Evolutionary conservation across 2,329 filamentous ascomycete genomes (phyloP), one percentile per base, ranked within the genome.

Genomic region (Curvularia sp.): DNA sequence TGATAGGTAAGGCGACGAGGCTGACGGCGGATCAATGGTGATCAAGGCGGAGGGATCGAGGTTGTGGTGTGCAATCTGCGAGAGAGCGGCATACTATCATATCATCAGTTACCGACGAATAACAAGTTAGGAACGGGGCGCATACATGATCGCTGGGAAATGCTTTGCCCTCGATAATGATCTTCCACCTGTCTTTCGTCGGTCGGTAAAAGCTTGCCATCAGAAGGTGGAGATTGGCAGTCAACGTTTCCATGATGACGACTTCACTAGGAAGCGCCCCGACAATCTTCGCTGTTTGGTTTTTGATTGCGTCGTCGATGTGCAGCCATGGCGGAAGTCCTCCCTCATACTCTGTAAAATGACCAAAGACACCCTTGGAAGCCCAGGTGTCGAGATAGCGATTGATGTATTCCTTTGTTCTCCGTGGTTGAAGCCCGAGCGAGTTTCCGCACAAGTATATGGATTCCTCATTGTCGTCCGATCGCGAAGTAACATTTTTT

Each of bases 401-500:
- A 46, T 88, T 81, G 61, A 96, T 79, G 62, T 91, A 88, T 15
- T 83, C 79, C 18, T 85, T 82, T 0, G 89, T 88, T 13, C 85
- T 84, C 61, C 85, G 87, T 44, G 93, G 92, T 75, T 97, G 93
- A 4, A 94, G 85, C 38, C 93, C 93, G 1, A 97, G 84, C 0
- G 92, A 96, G 80, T 97, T 96, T 56, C 93, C 93, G 65, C 92
- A 94, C 63, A 97, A 88, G 77, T 97, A 97, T 58, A 92, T 88
- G 58, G 84, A 85, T 48, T 80, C 78, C 28, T 82, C 78, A 35
- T 57, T 43, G 24, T 66, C 60, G 28, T 68, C 52, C n/a, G 81
- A 66, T 13, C 69, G 68, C 20, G 64, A 15, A 12, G 30, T 38
- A 33, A 52, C 33, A n/a, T 41, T 38, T 26, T 55, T 31, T 33